Evolutionary conservation across 768 basidiomycete genomes (phyloP), one percentile per base, ranked within the genome.

Genomic region (Terana coerulea): DNA sequence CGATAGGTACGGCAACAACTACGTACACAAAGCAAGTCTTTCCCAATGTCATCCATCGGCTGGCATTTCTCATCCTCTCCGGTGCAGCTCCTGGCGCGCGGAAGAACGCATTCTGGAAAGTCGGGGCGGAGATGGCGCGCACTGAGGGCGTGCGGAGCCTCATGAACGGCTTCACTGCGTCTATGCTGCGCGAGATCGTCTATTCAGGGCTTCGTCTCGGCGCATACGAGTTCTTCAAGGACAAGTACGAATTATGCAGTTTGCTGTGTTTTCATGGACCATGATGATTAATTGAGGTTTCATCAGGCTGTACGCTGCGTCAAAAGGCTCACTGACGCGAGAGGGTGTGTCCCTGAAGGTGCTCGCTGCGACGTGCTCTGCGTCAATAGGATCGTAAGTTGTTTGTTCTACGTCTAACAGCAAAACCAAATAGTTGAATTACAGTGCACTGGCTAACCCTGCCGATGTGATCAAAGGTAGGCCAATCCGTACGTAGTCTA

Each of bases 191-290:
- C 10, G 69, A 71, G 51, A 29, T 67, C 29, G 60, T 64, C n/a
- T 71, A 71, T 51, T 69, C 69, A 1, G 67, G 67, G 17, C 51
- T 69, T 28, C 59, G 69, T 10, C 59, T 71, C 33, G 69, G 69
- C 19, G 61, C 69, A 26, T 71, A 71, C 53, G 69, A 71, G 55
- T 66, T 57, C 56, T 71, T 69, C 64, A 71, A 71, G 53, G 67
- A 69, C 55, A 57, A 54, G 67, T 70, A 28, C 22, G 67, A 59
- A 8, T 25, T 26, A 19, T n/a, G 10, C 21, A 17, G 11, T 3
- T n/a, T 26, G 21, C 21, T 17, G 24, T 35, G 29, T 6, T n/a
- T 15, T 39, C 17, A 15, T 8, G 22, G 10, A n/a, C 4, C 5
- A 14, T 24, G 4, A 11, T 5, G 24, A 22, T 10, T 26, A 24